These are phyloP conservation scores for Pascua guehoae DNA, from an alignment of 1,284 basidiomycete genomes.

Conservation along the genomic window DNA sequence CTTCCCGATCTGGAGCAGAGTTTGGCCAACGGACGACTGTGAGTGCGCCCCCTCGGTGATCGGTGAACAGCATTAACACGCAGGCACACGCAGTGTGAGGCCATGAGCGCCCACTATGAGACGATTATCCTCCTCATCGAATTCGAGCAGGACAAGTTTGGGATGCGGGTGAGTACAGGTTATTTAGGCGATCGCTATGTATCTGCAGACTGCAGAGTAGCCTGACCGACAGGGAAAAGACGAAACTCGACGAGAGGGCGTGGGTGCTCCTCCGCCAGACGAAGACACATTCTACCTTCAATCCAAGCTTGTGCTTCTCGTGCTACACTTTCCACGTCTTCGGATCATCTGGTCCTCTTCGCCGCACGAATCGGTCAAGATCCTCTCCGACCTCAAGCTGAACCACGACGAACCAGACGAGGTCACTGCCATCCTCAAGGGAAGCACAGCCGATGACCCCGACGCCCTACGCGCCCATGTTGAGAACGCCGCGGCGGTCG, in stretches of 20 bases:
- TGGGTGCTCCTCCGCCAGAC: conserved; percentile 57
- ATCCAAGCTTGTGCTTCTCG: conserved; percentile 84
- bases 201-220: conserved; percentile 57
- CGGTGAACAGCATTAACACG: background rate
- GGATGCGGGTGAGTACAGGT: conserved; percentile 63
- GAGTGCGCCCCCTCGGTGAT: conserved; percentile 52
- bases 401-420: conserved; percentile 80
- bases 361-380: conserved; percentile 84
- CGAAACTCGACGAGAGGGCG: conserved; percentile 55
- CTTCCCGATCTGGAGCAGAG: conserved; percentile 84
- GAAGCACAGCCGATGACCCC: conserved; percentile 52
- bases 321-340: conserved; percentile 82
- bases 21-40: conserved; percentile 91
- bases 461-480: conserved; percentile 24
- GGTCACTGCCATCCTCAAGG: conserved; percentile 67
- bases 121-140: conserved; percentile 93
- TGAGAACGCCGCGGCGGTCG: conserved; percentile 43
- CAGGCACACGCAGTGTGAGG: conserved; percentile 94
- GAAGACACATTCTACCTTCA: conserved; percentile 60
- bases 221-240: conserved; percentile 49
- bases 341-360: conserved; percentile 97
- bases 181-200: background rate
- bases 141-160: conserved; percentile 97
- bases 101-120: conserved; percentile 95
- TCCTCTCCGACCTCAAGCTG: conserved; percentile 88